Evolutionary conservation across 1,139 yeast genomes (phyloP).

Genomic region (Yamadazyma diospyri): DNA sequence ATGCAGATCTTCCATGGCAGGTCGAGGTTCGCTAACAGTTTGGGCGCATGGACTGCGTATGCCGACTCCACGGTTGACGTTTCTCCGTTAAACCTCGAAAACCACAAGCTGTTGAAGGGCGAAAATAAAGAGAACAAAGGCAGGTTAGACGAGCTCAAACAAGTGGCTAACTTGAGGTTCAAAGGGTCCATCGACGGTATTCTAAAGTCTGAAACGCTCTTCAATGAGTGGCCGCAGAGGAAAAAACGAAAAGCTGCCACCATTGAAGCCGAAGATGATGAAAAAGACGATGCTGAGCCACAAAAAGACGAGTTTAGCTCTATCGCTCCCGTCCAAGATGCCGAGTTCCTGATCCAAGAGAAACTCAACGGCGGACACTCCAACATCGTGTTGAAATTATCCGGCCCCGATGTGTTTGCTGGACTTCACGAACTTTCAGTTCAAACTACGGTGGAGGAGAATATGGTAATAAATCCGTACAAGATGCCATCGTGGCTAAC

Average conservation of each 20-base stretch:
- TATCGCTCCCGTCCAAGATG: slow-evolving; percentile 52
- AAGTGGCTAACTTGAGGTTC: slow-evolving; percentile 51
- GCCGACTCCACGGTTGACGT: slow-evolving; percentile 64
- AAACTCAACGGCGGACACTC: slow-evolving; percentile 16
- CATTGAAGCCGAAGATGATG: slow-evolving; percentile 19
- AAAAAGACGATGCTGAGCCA: slow-evolving; percentile 19
- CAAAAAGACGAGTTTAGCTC: slow-evolving; percentile 40
- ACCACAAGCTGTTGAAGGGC: slow-evolving; percentile 22
- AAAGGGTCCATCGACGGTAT: slow-evolving; percentile 46
- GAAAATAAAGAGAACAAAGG: slow-evolving; percentile 6
- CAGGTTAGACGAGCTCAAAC: slow-evolving; percentile 16
- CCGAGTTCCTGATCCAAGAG: slow-evolving; percentile 41
- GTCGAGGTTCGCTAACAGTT: slow-evolving; percentile 54
- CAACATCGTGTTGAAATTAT: slow-evolving; percentile 46
- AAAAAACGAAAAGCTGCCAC: slow-evolving; percentile 8
- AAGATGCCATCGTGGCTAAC: slow-evolving; percentile 73
- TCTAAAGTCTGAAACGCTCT: slow-evolving; percentile 29
- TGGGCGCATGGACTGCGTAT: slow-evolving; percentile 70
- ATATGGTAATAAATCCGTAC: slow-evolving; percentile 49
- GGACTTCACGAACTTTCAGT: slow-evolving; percentile 75
- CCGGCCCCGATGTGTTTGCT: slow-evolving; percentile 76
- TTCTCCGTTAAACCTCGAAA: slow-evolving; percentile 49
- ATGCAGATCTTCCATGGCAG: slow-evolving; percentile 58
- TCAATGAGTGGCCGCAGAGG: slow-evolving; percentile 26
- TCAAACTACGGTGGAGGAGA: slow-evolving; percentile 19